Base-by-base conservation (phyloP, 2,329 filamentous ascomycete species). In the Acrocalymma vagum region DNA sequence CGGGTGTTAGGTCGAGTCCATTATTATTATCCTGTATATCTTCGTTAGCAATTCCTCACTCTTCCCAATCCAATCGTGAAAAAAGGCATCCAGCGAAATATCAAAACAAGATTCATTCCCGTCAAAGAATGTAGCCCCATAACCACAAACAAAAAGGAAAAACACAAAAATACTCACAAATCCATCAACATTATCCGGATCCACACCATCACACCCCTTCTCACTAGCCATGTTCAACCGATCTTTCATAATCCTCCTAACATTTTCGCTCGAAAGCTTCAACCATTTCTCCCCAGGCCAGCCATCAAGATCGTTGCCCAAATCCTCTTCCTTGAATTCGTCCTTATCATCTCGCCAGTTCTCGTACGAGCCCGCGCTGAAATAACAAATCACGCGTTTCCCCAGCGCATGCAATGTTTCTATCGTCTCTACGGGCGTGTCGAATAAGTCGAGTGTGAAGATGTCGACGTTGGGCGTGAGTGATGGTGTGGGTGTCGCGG, bases 341-440 rank as follows among this genome's bases (percentile, higher is more conserved):
- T 58, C 60, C 13, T 76, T 74, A 60, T 90, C 87, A 1, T 75
- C 67, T 3, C 86, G 77, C 72, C 78, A 82, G 35, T 82, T 62
- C 66, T 90, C 87, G 54, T 79, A 88, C 6, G 81, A 85, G 1
- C 87, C 87, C 0, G 84, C 85, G 35, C 82, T 86, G 71, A 90
- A 90, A 69, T 90, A 90, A 72, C 87, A 90, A 43, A 90, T 84
- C 38, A 88, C 80, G 47, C 80, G 83, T 58, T 80, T 80, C 7
- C 77, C 79, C 18, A 74, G 57, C 3, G 53, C 49, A 27, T 84
- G 78, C 10, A 85, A 69, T 5, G 64, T 60, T 3, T 65, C 45
- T 34, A 85, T 79, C 1, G 70, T 75, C 6, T 67, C 58, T 10
- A 71, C 69, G 5, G 71, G 64, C 34, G 79, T 81, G 41, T 78